Evolutionary conservation across 352 stramenopile genomes (phyloP), one percentile per base, ranked within the genome.

Genomic region (Phytophthora tubulina): DNA sequence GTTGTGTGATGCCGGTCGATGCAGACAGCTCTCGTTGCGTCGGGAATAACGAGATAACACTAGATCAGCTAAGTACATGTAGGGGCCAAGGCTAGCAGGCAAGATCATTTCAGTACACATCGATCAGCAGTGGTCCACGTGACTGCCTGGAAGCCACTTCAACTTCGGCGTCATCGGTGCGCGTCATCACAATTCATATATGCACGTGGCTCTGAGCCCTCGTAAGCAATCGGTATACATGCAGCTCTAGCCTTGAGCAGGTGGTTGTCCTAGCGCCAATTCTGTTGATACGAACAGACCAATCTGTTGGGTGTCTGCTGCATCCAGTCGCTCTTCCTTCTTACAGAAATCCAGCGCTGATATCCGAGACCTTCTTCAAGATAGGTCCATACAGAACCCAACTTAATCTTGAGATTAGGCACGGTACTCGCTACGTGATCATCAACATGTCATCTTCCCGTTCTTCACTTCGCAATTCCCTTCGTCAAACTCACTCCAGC

Each of bases 361-460:
- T 45, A 27, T 32, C 32, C 6, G 35, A 57, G n/a, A 45, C 10
- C 4, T 17, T 21, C 35, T 62, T n/a, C 6, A 9, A 9, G 54
- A 62, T 62, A 39, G 51, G 54, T 46, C 42, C 27, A 21, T 62
- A 51, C 53, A 44, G 50, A 60, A n/a, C 8, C 15, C 42, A 39
- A 42, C 3, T 10, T 45, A n/a, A 30, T 13, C 14, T 9, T 7
- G 13, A 15, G 14, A 55, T 14, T 44, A 3, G 35, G 33, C 6
- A 61, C 21, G 41, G 53, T 61, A 61, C 53, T 51, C 8, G 54
- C 13, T 51, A 27, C 39, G 54, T 62, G 38, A 62, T 51, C 54
- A 62, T 58, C 35, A 30, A 3, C 51, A 27, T 33, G 33, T 3
- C n/a, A 30, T 5, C 7, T 17, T 45, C 36, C 3, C 21, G 21